Percentiles rank a stretch among this genome's conserved stretches.
Conservation (phyloP, 2,329 filamentous ascomycete species). For the Ophiobolus disseminans region DNA sequence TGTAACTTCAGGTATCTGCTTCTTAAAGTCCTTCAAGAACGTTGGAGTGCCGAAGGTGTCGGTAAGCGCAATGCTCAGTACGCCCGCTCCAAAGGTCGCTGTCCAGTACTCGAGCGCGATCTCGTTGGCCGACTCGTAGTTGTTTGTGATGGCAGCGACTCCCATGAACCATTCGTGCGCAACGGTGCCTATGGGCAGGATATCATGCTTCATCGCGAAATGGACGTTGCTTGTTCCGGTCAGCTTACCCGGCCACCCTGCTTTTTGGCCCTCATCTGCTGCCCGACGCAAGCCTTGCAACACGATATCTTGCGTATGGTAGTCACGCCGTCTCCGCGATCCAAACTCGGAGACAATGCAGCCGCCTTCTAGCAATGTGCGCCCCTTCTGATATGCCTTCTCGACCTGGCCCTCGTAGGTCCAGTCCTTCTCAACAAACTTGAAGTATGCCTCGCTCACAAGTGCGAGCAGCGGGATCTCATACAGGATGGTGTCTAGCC, state of each 20-base stretch:
- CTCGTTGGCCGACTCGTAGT: conserved; percentile 86
- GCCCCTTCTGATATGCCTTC: conserved; percentile 81
- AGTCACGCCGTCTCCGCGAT: conserved; percentile 85
- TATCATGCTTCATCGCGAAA: conserved; percentile 89
- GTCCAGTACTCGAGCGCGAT: conserved; percentile 88
- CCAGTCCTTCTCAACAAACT: conserved; percentile 95
- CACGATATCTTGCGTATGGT: conserved; percentile 92
- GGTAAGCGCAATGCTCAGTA: conserved; percentile 87
- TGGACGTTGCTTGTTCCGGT: conserved; percentile 96
- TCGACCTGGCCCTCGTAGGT: conserved; percentile 85
- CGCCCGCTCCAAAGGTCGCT: conserved; percentile 83
- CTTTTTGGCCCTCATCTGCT: conserved; percentile 70
- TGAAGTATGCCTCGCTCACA: conserved; percentile 96
- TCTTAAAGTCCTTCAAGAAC: conserved; percentile 84
- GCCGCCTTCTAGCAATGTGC: conserved; percentile 76
- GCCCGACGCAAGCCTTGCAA: conserved; percentile 85
- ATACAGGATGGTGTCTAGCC: conserved; percentile 96
- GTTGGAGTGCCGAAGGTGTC: conserved; percentile 94
- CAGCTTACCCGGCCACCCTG: conserved; percentile 74
- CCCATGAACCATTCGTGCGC: conserved; percentile 99
- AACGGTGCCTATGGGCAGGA: conserved; percentile 84
- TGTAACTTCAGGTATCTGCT: conserved; percentile 62
- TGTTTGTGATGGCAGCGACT: conserved; percentile 85
- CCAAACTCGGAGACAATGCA: conserved; percentile 96
- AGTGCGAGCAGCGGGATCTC: conserved; percentile 93